Evolutionary conservation across 2,329 filamentous ascomycete species (phyloP), one percentile per base, ranked within the genome.

Genomic region (Cryphonectria japonica): DNA sequence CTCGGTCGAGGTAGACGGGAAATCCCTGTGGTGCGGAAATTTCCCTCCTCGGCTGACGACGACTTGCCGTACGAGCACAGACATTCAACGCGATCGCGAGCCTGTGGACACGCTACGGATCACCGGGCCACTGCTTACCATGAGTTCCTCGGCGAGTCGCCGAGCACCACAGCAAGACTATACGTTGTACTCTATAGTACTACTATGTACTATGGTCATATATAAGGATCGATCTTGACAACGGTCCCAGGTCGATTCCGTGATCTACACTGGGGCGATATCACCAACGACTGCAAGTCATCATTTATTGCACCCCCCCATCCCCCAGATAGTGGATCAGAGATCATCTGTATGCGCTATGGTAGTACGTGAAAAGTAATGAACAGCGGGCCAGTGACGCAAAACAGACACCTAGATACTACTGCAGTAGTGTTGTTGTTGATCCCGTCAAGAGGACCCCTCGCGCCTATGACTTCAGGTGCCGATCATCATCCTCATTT

Each of bases 401-500:
- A 39, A 39, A 39, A 57, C 26, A 9, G 26, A 29, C 5, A 57
- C 29, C 52, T 29, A 26, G 26, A 57, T 57, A 57, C 11, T 57
- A 57, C 11, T 57, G 4, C 46, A 50, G 46, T 32, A 32, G 54
- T 59, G 32, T 59, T 61, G 57, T 22, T 39, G 59, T 39, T 39
- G 59, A 39, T 61, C 32, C 54, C 19, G 59, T n/a, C 59, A 39
- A 39, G 3, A 39, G 11, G 11, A 26, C 59, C 59, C 29, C 11
- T 61, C 59, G 59, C 19, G 32, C 34, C 34, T 61, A 39, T 61
- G 59, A 61, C 59, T 39, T 61, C 59, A 61, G 34, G 32, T 22
- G 59, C 34, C 32, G 59, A 61, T 61, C 34, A 61, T 61, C 59
- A 61, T 61, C 46, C 46, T 50, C 59, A 61, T 61, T 39, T 61